Evolutionary conservation across 78 protist genomes (phyloP).

Genomic region (Mantamonas sphyraenae): DNA sequence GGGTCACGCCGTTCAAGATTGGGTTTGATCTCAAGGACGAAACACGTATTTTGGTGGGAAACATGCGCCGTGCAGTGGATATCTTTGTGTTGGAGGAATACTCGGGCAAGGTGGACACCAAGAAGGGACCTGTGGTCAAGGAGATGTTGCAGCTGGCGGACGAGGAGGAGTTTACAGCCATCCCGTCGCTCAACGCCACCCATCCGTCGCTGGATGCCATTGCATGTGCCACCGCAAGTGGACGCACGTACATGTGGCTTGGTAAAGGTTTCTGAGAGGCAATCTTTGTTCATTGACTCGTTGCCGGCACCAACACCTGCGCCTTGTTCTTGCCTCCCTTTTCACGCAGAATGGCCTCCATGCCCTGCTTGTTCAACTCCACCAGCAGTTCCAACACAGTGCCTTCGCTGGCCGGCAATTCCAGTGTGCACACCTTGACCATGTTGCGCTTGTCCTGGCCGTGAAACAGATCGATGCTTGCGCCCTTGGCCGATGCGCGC

Average conservation of each 20-base stretch:
- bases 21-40: too few relatives aligned
- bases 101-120: not conserved
- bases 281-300: not conserved
- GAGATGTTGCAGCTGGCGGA: too few relatives aligned
- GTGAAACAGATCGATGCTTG: not conserved
- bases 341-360: not conserved
- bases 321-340: too few relatives aligned
- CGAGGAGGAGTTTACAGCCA: not conserved
- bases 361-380: not conserved
- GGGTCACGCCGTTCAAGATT: conserved; percentile 2
- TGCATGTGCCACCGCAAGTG: not conserved
- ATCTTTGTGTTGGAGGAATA: not conserved
- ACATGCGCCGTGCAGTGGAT: not conserved
- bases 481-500: too few relatives aligned
- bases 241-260: conserved; percentile 4
- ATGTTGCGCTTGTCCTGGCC: not conserved
- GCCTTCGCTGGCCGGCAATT: not conserved
- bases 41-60: not conserved
- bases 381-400: not conserved
- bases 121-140: too few relatives aligned
- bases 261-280: too few relatives aligned
- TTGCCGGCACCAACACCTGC: not conserved
- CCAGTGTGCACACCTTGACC: not conserved
- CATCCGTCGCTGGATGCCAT: not conserved
- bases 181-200: not conserved